A percentile compares a stretch with the other conserved stretches of the same genome.
phyloP scores from a whole-genome alignment of 441 rosid genomes.

The Kokia cookei region DNA sequence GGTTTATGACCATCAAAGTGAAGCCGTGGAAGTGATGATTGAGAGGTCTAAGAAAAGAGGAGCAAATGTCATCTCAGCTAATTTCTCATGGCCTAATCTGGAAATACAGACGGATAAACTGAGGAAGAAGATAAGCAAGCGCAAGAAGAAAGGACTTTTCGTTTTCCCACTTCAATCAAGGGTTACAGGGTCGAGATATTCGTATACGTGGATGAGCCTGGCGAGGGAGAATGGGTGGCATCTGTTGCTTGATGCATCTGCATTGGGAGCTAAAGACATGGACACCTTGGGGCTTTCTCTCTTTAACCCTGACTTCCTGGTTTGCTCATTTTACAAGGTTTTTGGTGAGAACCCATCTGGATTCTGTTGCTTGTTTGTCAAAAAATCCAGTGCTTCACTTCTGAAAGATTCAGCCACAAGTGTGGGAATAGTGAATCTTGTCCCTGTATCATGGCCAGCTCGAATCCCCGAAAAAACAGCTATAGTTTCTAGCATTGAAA shows the following conservation, averaged over 20 bases:
- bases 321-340: slow-evolving; percentile 70
- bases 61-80: slow-evolving; percentile 45
- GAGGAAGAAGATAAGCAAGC: slow-evolving; percentile 45
- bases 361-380: slow-evolving; percentile 72
- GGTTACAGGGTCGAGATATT: slow-evolving; percentile 66
- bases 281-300: slow-evolving; percentile 78
- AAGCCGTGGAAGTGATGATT: slow-evolving; percentile 56
- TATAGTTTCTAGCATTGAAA: slow-evolving; percentile 1
- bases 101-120: slow-evolving; percentile 45
- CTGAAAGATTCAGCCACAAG: slow-evolving; percentile 34
- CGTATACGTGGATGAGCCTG: slow-evolving; percentile 76
- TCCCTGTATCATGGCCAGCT: slow-evolving; percentile 21
- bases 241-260: slow-evolving; percentile 73
- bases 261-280: slow-evolving; percentile 79
- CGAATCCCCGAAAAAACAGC: slow-evolving; percentile 9
- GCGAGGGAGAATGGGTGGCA: slow-evolving; percentile 88
- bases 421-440: slow-evolving; percentile 34
- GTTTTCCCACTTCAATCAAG: slow-evolving; percentile 86
- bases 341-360: slow-evolving; percentile 79
- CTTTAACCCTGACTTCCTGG: slow-evolving; percentile 68
- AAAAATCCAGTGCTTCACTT: slow-evolving; percentile 50
- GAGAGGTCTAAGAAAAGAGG: slow-evolving; percentile 58
- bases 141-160: slow-evolving; percentile 51
- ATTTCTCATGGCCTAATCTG: slow-evolving; percentile 71
- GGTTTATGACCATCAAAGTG: slow-evolving; percentile 74